Conservation (phyloP, 2,329 filamentous ascomycete genomes). For the Zopfia rhizophila region DNA sequence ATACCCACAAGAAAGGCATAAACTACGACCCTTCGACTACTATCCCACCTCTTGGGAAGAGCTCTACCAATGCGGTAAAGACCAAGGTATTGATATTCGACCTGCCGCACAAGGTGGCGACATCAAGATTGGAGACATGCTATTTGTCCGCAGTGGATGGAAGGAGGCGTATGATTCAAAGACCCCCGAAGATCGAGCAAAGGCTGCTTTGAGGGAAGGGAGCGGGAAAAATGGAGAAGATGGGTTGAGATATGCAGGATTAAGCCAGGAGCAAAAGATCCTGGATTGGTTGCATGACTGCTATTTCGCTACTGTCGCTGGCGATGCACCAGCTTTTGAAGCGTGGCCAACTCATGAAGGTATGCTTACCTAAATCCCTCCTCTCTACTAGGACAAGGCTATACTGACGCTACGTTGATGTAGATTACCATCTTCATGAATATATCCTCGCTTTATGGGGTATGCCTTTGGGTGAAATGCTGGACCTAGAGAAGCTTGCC, state of each 20-base stretch:
- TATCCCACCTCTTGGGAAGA: constrained; percentile 56
- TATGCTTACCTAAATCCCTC: constrained; percentile 16
- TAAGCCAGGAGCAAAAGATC: constrained; percentile 65
- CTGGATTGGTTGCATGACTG: constrained; percentile 75
- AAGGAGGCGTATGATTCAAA: constrained; percentile 67
- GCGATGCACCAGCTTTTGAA: constrained; percentile 73
- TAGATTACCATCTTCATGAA: constrained; percentile 49
- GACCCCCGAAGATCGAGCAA: constrained; percentile 43
- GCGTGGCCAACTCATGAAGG: constrained; percentile 65
- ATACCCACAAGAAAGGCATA: constrained; percentile 54
- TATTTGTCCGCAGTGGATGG: constrained; percentile 72
- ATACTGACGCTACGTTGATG: constrained; percentile 13
- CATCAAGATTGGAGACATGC: constrained; percentile 70
- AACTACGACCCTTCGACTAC: constrained; percentile 55
- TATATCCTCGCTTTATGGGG: constrained; percentile 53
- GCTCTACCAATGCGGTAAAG: constrained; percentile 67
- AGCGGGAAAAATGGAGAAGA: constrained; percentile 49
- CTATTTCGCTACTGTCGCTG: constrained; percentile 73
- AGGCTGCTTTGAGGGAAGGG: constrained; percentile 57
- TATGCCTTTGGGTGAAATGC: constrained; percentile 54
- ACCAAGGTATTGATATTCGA: constrained; percentile 71
- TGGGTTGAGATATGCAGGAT: constrained; percentile 58
- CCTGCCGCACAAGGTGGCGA: constrained; percentile 64
- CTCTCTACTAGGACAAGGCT: neutral
- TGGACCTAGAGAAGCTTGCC: constrained; percentile 63